A percentile compares a stretch with the other conserved stretches of the same genome.
Conservation (phyloP, 306 rosid genomes). For the Ormosia semicastrata region DNA sequence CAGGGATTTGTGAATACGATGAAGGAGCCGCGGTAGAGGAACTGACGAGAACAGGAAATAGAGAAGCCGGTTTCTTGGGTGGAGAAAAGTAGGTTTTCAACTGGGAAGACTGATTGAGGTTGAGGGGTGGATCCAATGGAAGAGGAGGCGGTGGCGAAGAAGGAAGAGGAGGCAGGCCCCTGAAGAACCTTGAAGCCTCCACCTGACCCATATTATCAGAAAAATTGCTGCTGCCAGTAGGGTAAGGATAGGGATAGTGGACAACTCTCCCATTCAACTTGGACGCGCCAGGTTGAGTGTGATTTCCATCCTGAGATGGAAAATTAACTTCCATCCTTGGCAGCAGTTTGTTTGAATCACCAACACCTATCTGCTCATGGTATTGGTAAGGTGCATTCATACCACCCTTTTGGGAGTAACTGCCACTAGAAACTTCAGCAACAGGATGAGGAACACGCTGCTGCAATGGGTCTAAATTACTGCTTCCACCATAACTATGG, state of each 20-base stretch:
- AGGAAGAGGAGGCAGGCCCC: slow-evolving; percentile 76
- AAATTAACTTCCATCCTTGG: not conserved
- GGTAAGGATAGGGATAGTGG: slow-evolving; percentile 28
- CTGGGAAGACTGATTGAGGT: slow-evolving; percentile 15
- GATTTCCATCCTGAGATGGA: slow-evolving; percentile 1
- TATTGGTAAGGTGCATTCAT: slow-evolving; percentile 9
- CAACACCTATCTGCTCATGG: slow-evolving; percentile 4
- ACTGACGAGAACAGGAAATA: slow-evolving; percentile 55
- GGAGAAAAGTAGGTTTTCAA: slow-evolving; percentile 43
- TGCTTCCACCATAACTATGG: not conserved
- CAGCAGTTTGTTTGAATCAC: too few relatives aligned
- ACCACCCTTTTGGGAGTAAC: too few relatives aligned
- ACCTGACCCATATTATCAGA: slow-evolving; percentile 31
- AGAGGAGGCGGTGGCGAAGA: slow-evolving; percentile 78
- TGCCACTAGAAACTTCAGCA: too few relatives aligned
- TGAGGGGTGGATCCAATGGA: slow-evolving; percentile 52
- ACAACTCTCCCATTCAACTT: slow-evolving; percentile 28
- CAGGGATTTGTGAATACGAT: slow-evolving; percentile 46
- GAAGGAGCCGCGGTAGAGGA: slow-evolving; percentile 42
- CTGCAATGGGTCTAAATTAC: not conserved
- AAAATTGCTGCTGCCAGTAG: slow-evolving; percentile 31
- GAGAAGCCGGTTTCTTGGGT: slow-evolving; percentile 42
- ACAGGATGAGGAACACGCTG: not conserved
- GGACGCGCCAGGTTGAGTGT: not conserved
- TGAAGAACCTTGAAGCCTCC: slow-evolving; percentile 48